Evolutionary conservation across 1,139 yeast species (phyloP), one percentile per base, ranked within the genome.

Genomic region (Zygosaccharomyces sapae): DNA sequence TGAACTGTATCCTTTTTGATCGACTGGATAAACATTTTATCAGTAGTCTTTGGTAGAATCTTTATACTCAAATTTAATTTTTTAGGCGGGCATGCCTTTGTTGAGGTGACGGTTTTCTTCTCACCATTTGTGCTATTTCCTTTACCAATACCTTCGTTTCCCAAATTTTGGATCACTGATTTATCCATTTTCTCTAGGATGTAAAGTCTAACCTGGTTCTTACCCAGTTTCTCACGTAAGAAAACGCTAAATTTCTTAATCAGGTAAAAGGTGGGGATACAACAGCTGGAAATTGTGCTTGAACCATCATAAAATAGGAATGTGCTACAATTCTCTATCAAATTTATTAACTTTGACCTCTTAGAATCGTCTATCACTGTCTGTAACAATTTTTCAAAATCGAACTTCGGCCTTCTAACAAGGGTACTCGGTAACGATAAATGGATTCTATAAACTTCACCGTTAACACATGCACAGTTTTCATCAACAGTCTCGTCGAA

Each of bases 381-480:
- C 33, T 56, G 56, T 54, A 51, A 59, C 48, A 66, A 76, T 40
- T 80, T 71, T 29, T 67, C 62, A 45, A 84, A 70, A 29, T 74
- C 74, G 58, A 80, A 83, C 44, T 77, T 79, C 12, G 79, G 73
- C 46, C 94, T 73, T 59, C 81, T 83, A 49, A 85, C 70, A 41
- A 85, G 69, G 0, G 92, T 85, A 33, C 86, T 79, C 1, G 94
- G 94, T 20, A 85, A 71, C 57, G 87, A 81, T 18, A 83, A 71
- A 57, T 81, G 81, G 43, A 81, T 67, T 35, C 51, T 53, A 18
- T 54, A 45, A n/a, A 53, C 41, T 29, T 51, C 52, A 18, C 25
- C 48, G 22, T 39, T 41, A 5, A 43, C 42, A 10, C 43, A 29
- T 3, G 25, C 38, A 7, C 38, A 40, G 27, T 30, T 40, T 9